These are phyloP conservation scores for Neofusicoccum cordaticola DNA, from an alignment of 2,329 filamentous ascomycete genomes.

Conservation along the genomic window DNA sequence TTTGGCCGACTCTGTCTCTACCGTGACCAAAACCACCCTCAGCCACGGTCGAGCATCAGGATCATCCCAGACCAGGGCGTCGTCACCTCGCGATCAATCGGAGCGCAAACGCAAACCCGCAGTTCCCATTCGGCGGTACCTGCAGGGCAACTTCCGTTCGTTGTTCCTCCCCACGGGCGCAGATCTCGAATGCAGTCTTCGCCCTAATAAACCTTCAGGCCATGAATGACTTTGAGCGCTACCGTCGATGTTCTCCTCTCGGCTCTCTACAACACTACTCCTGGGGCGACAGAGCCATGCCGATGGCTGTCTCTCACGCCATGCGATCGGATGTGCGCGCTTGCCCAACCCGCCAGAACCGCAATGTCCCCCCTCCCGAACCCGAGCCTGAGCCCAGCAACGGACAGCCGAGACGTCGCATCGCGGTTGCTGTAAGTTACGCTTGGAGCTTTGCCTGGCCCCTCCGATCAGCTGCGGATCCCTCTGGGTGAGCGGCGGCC, in stretches of 20 bases:
- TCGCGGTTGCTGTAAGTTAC: slow-evolving; percentile 41
- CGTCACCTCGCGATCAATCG: slow-evolving; percentile 5
- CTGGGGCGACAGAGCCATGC: slow-evolving; percentile 8
- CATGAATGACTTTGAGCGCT: slow-evolving; percentile 17
- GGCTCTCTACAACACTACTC: slow-evolving; percentile 7
- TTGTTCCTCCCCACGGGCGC: neutral
- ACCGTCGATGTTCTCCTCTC: slow-evolving; percentile 14
- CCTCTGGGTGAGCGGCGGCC: neutral
- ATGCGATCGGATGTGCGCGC: slow-evolving; percentile 9
- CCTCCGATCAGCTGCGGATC: neutral
- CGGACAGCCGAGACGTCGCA: slow-evolving; percentile 47
- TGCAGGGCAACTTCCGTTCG: slow-evolving; percentile 13
- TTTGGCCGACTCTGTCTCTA: slow-evolving; percentile 9
- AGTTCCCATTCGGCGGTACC: slow-evolving; percentile 7
- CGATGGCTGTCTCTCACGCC: slow-evolving; percentile 7
- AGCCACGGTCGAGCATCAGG: slow-evolving; percentile 8
- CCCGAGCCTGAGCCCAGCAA: slow-evolving; percentile 34
- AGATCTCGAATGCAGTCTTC: neutral
- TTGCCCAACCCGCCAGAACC: slow-evolving; percentile 12
- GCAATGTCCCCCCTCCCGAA: slow-evolving; percentile 20
- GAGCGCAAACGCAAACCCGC: slow-evolving; percentile 14
- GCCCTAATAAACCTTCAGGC: slow-evolving; percentile 12
- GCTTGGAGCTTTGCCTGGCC: neutral
- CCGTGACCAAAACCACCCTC: neutral
- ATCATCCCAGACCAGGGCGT: slow-evolving; percentile 7